Conservation (phyloP, 2,329 filamentous ascomycete species). For the Verticillium klebahnii region DNA sequence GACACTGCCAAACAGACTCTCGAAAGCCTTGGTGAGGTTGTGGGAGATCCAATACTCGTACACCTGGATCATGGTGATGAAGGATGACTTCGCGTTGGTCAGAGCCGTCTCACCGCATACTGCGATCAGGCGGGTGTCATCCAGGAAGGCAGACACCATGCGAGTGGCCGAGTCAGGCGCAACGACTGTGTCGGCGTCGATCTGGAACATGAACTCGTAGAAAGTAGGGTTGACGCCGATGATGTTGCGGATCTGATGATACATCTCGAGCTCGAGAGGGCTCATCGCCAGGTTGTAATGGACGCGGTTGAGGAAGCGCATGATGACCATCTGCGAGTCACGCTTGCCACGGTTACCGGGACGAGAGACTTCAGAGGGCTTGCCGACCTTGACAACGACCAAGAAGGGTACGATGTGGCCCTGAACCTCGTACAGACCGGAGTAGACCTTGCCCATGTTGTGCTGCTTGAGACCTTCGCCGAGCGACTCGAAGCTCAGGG, state of each 20-base stretch:
- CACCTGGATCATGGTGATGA: slow-evolving; percentile 98
- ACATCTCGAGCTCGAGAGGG: slow-evolving; percentile 94
- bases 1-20: slow-evolving; percentile 93
- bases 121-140: slow-evolving; percentile 90
- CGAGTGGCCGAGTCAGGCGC: slow-evolving; percentile 84
- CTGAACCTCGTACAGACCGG: slow-evolving; percentile 93
- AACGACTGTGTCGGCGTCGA: slow-evolving; percentile 95
- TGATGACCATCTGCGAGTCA: slow-evolving; percentile 96
- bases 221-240: slow-evolving; percentile 98
- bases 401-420: slow-evolving; percentile 97
- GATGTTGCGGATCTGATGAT: slow-evolving; percentile 97
- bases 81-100: slow-evolving; percentile 87
- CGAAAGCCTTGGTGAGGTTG: slow-evolving; percentile 94
- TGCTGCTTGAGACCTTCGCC: slow-evolving; percentile 96
- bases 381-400: slow-evolving; percentile 95
- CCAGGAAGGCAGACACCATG: slow-evolving; percentile 84
- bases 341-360: slow-evolving; percentile 97
- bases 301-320: slow-evolving; percentile 98
- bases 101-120: slow-evolving; percentile 93
- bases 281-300: slow-evolving; percentile 98
- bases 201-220: slow-evolving; percentile 94
- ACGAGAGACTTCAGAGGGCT: slow-evolving; percentile 93
- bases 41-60: slow-evolving; percentile 99
- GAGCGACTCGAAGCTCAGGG: slow-evolving; percentile 92
- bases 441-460: slow-evolving; percentile 99